Conservation (phyloP, 805 yeast species). For the Monosporozyma solicola region DNA sequence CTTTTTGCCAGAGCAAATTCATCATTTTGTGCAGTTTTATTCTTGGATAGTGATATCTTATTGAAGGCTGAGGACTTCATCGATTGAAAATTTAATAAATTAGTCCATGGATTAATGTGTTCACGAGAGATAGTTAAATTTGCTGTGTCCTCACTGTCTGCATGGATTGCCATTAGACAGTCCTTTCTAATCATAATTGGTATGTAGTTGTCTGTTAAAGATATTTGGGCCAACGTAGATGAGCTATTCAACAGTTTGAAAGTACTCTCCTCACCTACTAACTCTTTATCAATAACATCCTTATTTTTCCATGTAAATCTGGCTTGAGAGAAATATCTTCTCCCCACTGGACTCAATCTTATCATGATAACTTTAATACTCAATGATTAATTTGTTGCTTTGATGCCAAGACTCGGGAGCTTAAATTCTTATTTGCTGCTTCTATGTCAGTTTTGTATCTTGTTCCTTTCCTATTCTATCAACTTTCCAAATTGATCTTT, state of each 20-base stretch:
- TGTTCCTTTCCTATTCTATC: background rate
- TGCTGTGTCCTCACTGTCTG: background rate
- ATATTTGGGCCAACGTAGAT: slow-evolving; percentile 6
- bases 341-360: background rate
- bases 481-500: background rate
- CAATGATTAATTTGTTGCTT: too few relatives aligned
- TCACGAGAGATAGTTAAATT: slow-evolving; percentile 9
- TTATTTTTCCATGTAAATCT: background rate
- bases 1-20: background rate
- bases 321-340: background rate
- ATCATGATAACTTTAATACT: background rate
- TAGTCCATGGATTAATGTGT: slow-evolving; percentile 17
- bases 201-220: slow-evolving; percentile 1
- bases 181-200: slow-evolving; percentile 21
- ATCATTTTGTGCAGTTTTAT: background rate
- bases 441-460: background rate
- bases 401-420: background rate
- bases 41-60: slow-evolving; percentile 9
- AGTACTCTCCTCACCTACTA: background rate
- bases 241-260: slow-evolving; percentile 8
- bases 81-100: slow-evolving; percentile 13
- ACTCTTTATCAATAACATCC: background rate
- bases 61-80: slow-evolving; percentile 17
- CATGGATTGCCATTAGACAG: slow-evolving; percentile 21
- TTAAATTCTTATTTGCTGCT: background rate